These are phyloP conservation scores for Pestalotiopsis sp. DNA, from an alignment of 2,329 filamentous ascomycete species.

Conservation along the genomic window DNA sequence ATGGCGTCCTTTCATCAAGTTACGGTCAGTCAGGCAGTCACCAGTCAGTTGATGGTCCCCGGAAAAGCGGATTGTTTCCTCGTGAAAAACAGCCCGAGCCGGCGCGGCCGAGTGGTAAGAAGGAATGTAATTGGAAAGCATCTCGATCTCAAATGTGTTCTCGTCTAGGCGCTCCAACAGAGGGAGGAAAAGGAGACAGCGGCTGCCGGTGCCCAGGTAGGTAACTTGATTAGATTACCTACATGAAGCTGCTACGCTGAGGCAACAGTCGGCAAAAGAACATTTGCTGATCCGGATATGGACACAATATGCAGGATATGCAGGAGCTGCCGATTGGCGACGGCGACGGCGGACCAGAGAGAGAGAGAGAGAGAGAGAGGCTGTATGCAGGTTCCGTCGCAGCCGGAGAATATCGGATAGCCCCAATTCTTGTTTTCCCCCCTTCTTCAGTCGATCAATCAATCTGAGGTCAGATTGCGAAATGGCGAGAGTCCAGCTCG, in stretches of 20 bases:
- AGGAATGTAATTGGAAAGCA: too few relatives aligned
- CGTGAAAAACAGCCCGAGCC: too few relatives aligned
- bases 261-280: background rate
- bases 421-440: background rate
- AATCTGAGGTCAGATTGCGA: background rate
- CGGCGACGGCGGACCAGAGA: background rate
- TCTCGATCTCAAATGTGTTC: too few relatives aligned
- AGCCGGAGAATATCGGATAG: conserved; percentile 4
- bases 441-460: background rate
- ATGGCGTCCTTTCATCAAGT: too few relatives aligned
- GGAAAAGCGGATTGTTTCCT: too few relatives aligned
- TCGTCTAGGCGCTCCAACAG: too few relatives aligned
- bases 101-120: too few relatives aligned
- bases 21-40: too few relatives aligned
- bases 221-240: background rate
- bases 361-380: background rate
- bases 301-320: background rate
- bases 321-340: background rate
- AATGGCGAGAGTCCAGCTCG: background rate
- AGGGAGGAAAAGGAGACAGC: too few relatives aligned
- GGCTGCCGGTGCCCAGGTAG: too few relatives aligned
- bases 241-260: background rate
- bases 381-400: background rate
- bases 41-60: too few relatives aligned
- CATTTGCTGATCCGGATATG: background rate